Evolutionary conservation across 768 basidiomycete genomes (phyloP).

Genomic region (Boletellus sp.): DNA sequence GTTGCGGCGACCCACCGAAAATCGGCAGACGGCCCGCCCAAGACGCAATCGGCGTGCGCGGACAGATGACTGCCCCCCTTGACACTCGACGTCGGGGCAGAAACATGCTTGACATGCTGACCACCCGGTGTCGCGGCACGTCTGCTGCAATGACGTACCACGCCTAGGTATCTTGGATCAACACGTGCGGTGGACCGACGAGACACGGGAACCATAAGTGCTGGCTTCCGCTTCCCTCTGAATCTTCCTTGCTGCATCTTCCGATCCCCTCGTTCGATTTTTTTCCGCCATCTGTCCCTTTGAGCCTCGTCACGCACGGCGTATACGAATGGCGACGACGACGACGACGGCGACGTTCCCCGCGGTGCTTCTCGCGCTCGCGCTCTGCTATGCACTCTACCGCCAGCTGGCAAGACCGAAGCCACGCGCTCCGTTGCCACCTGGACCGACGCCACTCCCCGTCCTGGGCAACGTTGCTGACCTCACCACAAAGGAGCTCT

Average conservation of each 20-base stretch:
- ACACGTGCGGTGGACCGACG: conserved; percentile 4
- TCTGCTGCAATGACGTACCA: not conserved
- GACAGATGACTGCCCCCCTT: too few species aligned
- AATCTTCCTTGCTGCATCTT: conserved; percentile 20
- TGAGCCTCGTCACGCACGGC: not conserved
- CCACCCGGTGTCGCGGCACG: not conserved
- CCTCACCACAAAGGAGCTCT: conserved; percentile 57
- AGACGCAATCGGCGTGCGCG: not conserved
- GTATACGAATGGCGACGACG: conserved; percentile 11
- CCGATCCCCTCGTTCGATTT: conserved; percentile 6
- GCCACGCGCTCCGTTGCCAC: conserved; percentile 46
- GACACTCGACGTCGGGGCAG: not conserved
- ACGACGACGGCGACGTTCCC: conserved; percentile 5
- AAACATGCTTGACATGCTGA: not conserved
- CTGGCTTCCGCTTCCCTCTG: not conserved
- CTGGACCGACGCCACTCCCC: conserved; percentile 65
- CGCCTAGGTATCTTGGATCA: not conserved
- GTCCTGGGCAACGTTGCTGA: conserved; percentile 63
- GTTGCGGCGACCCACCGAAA: not conserved
- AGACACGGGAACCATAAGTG: not conserved
- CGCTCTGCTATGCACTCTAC: conserved; percentile 17
- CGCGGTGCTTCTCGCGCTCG: conserved; percentile 20
- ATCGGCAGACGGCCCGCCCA: not conserved
- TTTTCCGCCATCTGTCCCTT: not conserved
- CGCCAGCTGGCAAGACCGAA: conserved; percentile 11